phyloP scores from a whole-genome alignment of 2,329 filamentous ascomycete genomes.

The Pseudopyricularia javanii region DNA sequence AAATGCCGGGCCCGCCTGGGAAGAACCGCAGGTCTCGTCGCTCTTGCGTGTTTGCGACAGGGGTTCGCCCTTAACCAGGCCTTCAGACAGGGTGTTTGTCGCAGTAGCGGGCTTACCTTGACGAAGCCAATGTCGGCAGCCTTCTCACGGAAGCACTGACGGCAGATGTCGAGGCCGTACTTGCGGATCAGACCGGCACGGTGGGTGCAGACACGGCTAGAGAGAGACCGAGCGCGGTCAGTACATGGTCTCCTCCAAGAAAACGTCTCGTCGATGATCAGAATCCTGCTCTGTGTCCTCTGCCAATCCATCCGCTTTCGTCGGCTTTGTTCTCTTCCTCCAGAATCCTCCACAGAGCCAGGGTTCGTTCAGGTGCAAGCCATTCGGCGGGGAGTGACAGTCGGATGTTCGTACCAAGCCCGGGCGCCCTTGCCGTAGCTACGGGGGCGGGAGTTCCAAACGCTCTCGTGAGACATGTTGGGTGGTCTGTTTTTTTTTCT shows the following conservation, averaged over 20 bases:
- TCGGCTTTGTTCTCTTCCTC: background rate
- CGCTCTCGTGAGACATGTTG: slow-evolving; percentile 71
- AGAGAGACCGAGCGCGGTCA: background rate
- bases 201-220: slow-evolving; percentile 69
- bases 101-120: slow-evolving; percentile 38
- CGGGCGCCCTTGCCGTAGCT: slow-evolving; percentile 95
- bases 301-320: background rate
- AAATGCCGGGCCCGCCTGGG: background rate
- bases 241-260: slow-evolving; percentile 15
- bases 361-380: background rate
- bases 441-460: slow-evolving; percentile 98
- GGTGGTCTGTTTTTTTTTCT: slow-evolving; percentile 15
- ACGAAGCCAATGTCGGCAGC: slow-evolving; percentile 60
- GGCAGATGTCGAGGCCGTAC: slow-evolving; percentile 88
- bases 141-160: slow-evolving; percentile 70
- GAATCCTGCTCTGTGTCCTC: slow-evolving; percentile 3
- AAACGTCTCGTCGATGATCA: background rate
- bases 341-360: background rate
- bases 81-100: background rate
- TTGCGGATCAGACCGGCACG: slow-evolving; percentile 98
- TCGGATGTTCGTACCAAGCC: slow-evolving; percentile 54
- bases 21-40: background rate
- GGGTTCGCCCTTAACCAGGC: background rate
- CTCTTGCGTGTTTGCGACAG: background rate
- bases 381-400: background rate